Percentiles rank a stretch among this genome's conserved stretches.
Conservation (phyloP, 179 eudicot species). For the Actinidia arguta region DNA sequence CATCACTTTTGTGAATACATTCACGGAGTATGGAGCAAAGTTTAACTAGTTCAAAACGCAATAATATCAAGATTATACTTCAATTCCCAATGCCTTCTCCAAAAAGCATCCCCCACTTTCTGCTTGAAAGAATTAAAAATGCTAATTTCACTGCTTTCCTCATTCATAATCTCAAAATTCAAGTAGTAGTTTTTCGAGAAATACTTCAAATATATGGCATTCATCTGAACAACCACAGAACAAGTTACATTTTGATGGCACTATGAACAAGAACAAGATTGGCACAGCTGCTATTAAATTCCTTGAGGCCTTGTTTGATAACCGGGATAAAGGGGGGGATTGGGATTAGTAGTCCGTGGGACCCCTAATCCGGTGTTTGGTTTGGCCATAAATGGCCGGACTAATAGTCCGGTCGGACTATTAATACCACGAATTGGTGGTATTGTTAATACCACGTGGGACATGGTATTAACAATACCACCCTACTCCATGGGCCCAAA, state of each 20-base stretch:
- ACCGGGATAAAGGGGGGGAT: too few relatives aligned
- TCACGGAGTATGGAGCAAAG: not conserved
- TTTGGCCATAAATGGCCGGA: too few relatives aligned
- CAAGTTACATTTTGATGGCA: not conserved
- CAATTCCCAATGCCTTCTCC: not conserved
- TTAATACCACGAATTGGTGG: too few relatives aligned
- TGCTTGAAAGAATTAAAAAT: not conserved
- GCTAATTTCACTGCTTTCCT: not conserved
- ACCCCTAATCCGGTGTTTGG: too few relatives aligned
- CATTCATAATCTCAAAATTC: not conserved
- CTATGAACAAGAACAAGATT: not conserved
- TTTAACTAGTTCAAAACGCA: not conserved
- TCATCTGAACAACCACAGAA: too few relatives aligned
- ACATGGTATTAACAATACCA: too few relatives aligned
- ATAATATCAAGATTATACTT: not conserved
- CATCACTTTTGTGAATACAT: not conserved
- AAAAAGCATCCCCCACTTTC: not conserved
- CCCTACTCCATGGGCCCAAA: too few relatives aligned
- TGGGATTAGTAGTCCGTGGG: too few relatives aligned
- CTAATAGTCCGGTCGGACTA: too few relatives aligned
- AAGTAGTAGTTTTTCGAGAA: not conserved
- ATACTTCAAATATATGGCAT: not conserved
- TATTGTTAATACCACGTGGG: too few relatives aligned
- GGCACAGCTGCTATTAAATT: not conserved
- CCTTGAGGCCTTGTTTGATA: too few relatives aligned